Conservation (phyloP, 495 filamentous ascomycete species). For the Xylaria scruposa region DNA sequence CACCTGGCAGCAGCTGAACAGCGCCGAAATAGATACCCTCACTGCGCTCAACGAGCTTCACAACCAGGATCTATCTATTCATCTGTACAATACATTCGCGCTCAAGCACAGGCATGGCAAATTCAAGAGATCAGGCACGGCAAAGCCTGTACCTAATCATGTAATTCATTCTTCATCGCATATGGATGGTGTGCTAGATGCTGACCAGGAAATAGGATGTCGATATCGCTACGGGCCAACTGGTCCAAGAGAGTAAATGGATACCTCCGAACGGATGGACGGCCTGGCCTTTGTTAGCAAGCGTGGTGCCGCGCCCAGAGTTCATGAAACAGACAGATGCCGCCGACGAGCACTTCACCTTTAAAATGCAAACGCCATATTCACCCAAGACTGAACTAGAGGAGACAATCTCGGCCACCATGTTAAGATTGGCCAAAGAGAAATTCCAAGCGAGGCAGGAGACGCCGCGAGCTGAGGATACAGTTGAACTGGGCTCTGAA, state of each 20-base stretch:
- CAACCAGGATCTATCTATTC: constrained; percentile 69
- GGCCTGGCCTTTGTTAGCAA: constrained; percentile 74
- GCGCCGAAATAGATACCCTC: constrained; percentile 63
- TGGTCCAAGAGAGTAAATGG: constrained; percentile 43
- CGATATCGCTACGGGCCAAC: constrained; percentile 30
- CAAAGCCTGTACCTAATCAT: constrained; percentile 26
- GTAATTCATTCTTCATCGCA: not conserved
- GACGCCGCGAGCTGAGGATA: constrained; percentile 10
- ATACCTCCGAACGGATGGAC: constrained; percentile 67
- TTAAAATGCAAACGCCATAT: constrained; percentile 48
- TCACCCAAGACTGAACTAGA: constrained; percentile 66
- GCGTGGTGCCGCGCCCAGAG: constrained; percentile 64
- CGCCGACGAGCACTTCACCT: constrained; percentile 55
- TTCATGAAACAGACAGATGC: constrained; percentile 43
- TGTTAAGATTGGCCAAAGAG: constrained; percentile 70
- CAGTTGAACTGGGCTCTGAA: not conserved
- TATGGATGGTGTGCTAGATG: not conserved
- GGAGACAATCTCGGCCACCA: constrained; percentile 67
- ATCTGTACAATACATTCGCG: constrained; percentile 77
- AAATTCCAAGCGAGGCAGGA: constrained; percentile 51
- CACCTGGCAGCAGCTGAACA: constrained; percentile 67
- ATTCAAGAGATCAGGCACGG: constrained; percentile 17
- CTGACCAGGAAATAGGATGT: constrained; percentile 32
- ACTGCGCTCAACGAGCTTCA: constrained; percentile 62
- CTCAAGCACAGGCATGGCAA: constrained; percentile 51